Percentiles rank a stretch among this genome's conserved stretches.
phyloP scores from a whole-genome alignment of 1,284 basidiomycete species.

The Bothia castanella region DNA sequence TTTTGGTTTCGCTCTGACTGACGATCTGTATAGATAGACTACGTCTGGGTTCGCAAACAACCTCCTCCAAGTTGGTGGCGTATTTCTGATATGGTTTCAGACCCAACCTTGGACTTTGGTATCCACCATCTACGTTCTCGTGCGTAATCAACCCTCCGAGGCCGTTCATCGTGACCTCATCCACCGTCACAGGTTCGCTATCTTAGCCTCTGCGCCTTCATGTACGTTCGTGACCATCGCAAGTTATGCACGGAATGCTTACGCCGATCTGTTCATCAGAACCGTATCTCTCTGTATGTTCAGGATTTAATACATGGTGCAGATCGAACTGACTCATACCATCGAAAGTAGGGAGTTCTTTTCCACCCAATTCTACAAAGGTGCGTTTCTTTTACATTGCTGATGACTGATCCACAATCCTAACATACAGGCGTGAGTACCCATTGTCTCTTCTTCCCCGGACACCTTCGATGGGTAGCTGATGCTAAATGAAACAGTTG shows the following conservation, averaged over 20 bases:
- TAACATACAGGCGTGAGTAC: slow-evolving; percentile 4
- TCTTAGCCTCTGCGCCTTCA: slow-evolving; percentile 2
- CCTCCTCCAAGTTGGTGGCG: not conserved
- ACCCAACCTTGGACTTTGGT: slow-evolving; percentile 14
- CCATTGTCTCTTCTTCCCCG: not conserved
- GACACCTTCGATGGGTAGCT: not conserved
- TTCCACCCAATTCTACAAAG: slow-evolving; percentile 4
- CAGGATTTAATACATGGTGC: no score
- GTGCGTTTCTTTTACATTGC: not conserved
- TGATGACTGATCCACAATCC: not conserved
- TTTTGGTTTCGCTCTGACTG: no score
- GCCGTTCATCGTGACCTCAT: not conserved
- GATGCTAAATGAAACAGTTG: slow-evolving; percentile 2
- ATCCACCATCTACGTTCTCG: slow-evolving; percentile 8
- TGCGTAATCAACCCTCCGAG: not conserved
- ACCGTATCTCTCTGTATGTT: slow-evolving; percentile 1
- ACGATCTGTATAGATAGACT: slow-evolving; percentile 6
- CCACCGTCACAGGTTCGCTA: slow-evolving; percentile 9
- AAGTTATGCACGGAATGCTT: not conserved
- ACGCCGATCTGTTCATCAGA: not conserved
- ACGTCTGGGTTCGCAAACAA: slow-evolving; percentile 14
- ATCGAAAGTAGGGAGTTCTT: slow-evolving; percentile 4
- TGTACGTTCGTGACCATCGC: slow-evolving; percentile 1
- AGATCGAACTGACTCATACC: not conserved
- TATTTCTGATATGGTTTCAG: slow-evolving; percentile 3